A percentile compares a stretch with the other conserved stretches of the same genome.
These are phyloP conservation scores for Epichloe amarillans DNA, from an alignment of 2,329 filamentous ascomycete species.

Conservation along the genomic window DNA sequence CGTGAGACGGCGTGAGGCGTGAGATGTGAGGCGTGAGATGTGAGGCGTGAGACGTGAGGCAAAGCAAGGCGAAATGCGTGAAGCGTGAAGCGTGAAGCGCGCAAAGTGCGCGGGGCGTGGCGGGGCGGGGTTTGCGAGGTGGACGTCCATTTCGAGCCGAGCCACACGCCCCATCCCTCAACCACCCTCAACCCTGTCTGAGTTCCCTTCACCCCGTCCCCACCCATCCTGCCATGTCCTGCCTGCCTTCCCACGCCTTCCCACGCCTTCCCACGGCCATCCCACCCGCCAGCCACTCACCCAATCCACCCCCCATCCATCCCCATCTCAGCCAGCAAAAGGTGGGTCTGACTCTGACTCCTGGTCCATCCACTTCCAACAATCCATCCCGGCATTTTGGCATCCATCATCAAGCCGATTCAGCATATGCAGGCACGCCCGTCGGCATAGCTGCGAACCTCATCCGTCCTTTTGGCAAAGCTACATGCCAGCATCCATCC, in stretches of 20 bases:
- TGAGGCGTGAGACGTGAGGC: too few relatives aligned
- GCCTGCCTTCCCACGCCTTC: too few relatives aligned
- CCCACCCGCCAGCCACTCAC: background rate
- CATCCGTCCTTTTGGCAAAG: conserved; percentile 2
- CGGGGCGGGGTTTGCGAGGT: background rate
- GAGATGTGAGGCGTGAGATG: too few relatives aligned
- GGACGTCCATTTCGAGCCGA: background rate
- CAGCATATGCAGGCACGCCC: conserved; percentile 3
- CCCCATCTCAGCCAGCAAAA: background rate
- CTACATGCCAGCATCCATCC: background rate
- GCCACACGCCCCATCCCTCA: background rate
- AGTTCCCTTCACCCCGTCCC: background rate
- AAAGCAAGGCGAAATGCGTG: too few relatives aligned
- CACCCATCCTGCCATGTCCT: background rate
- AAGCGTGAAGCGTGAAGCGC: background rate
- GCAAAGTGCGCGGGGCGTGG: background rate
- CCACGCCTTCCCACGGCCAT: too few relatives aligned
- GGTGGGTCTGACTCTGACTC: background rate
- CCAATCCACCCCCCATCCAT: too few relatives aligned
- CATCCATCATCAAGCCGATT: conserved; percentile 1
- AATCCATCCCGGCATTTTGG: conserved; percentile 3
- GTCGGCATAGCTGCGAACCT: background rate
- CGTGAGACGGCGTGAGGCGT: background rate
- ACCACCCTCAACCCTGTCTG: background rate
- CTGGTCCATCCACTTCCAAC: background rate